Base-by-base conservation (phyloP, 2,329 filamentous ascomycete species). In the Pestalotiopsis sp. region DNA sequence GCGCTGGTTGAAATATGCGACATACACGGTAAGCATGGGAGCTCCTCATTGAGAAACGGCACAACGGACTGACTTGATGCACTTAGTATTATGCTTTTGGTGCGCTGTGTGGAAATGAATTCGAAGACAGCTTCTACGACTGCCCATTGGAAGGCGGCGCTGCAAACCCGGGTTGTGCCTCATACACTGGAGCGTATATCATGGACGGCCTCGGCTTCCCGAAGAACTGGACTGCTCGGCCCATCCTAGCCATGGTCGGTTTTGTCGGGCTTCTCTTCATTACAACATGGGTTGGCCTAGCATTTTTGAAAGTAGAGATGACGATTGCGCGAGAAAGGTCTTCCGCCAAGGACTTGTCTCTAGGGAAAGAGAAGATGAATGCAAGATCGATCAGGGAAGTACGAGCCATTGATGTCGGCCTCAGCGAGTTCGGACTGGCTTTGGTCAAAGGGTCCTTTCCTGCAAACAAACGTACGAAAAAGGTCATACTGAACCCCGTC, bases 1-100 rank as follows among this genome's bases (percentile, higher is more conserved):
- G n/a, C 85, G 92, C 67, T 95, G 92, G 92, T 81, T 92, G 1
- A 94, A 94, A 76, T 92, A 89, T 83, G 85, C 85, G 27, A 86
- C 88, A 1, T 91, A 90, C 71, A 85, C 86, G 25, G 86, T 86
- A 78, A 76, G 83, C 61, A 77, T 76, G 0, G 78, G 75, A 6
- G 17, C 31, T 36, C 14, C 14, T 23, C 6, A 63, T 11, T 36
- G 6, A 11, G 3, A 20, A 17, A 14, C 5, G 4, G 41, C 38
- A 13, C 11, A 20, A 39, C 4, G 23, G 25, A 5, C 23, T 39
- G 38, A 38, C n/a, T 73, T 80, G 61, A 79, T 66, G 0, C 5
- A 2, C 11, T 3, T 27, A 89, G 86, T 92, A 89, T 75, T 94
- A 94, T 74, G 87, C 86, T 0, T 93, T 94, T 74, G 90, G 91